Base-by-base conservation (phyloP, 1,284 basidiomycete genomes). In the Neonothopanus nambi region DNA sequence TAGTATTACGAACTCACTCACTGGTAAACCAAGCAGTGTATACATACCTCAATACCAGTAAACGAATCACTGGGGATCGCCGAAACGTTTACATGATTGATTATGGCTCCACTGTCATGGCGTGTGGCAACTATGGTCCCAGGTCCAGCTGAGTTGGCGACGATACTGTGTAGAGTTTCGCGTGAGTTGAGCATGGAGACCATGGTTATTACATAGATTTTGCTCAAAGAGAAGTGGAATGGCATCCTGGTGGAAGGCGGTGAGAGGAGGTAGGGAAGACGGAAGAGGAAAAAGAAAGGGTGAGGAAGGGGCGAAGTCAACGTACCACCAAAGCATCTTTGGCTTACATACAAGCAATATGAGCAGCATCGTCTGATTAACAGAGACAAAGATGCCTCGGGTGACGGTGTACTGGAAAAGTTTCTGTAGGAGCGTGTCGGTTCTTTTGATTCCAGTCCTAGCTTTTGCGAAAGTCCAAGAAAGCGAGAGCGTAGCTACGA, bases 201-300 rank as follows among this genome's bases (percentile, higher is more conserved):
- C 45, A 47, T 47, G 26, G 45, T 47, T 26, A 47, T 36, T 17
- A 47, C 45, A 47, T 47, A 47, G 45, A 47, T 15, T 21, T 47
- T 28, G 20, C 6, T 18, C 8, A 21, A 20, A 21, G n/a, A 35
- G 12, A 33, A 7, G n/a, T 20, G 12, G n/a, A 47, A 47, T 35
- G 45, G 45, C 28, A 36, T 20, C 45, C 45, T 45, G 28, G n/a
- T 9, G 17, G 28, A 35, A 36, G 28, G 5, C 18, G 26, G 7
- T 47, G n/a, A 15, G 17, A 17, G 18, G 30, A 47, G 6, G 18
- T 8, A 21, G 13, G 9, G 5, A n/a, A 18, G 13, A n/a, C n/a
- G n/a, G n/a, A n/a, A n/a, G n/a, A n/a, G n/a, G n/a, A n/a, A n/a
- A n/a, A n/a, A n/a, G n/a, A n/a, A n/a, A n/a, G n/a, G n/a, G n/a